phyloP scores from a whole-genome alignment of 2,329 filamentous ascomycete genomes.

The Pyrenophora seminiperda region DNA sequence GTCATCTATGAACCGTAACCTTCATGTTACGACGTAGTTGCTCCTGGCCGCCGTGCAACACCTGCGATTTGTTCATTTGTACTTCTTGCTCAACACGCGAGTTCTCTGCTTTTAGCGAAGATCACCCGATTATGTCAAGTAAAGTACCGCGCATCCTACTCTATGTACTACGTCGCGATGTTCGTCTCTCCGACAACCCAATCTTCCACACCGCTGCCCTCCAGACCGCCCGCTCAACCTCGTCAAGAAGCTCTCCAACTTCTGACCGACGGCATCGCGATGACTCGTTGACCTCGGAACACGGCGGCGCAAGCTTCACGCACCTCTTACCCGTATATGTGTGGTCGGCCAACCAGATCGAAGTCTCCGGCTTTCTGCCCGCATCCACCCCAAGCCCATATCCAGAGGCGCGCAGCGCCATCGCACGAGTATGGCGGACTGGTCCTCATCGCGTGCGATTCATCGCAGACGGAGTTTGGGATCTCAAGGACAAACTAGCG shows the following conservation, averaged over 20 bases:
- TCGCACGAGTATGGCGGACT: constrained; percentile 73
- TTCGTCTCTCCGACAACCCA: constrained; percentile 76
- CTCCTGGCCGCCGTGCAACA: constrained; percentile 39
- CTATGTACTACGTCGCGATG: constrained; percentile 73
- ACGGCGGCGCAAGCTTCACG: constrained; percentile 32
- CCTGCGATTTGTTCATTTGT: constrained; percentile 33
- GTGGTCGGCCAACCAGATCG: constrained; percentile 71
- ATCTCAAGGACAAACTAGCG: constrained; percentile 68
- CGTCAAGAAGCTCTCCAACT: constrained; percentile 8
- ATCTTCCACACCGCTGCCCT: constrained; percentile 64
- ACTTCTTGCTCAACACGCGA: constrained; percentile 28
- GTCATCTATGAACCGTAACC: constrained; percentile 22
- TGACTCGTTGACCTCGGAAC: constrained; percentile 33
- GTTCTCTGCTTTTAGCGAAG: constrained; percentile 16
- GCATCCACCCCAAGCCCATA: constrained; percentile 61
- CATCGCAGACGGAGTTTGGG: constrained; percentile 73
- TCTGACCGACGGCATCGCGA: constrained; percentile 46
- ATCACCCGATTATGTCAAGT: constrained; percentile 28
- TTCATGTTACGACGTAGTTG: constrained; percentile 42
- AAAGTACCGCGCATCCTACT: constrained; percentile 60
- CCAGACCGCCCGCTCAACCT: constrained; percentile 15
- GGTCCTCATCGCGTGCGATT: constrained; percentile 75
- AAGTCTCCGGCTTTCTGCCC: constrained; percentile 73
- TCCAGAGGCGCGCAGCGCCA: constrained; percentile 67
- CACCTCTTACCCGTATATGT: constrained; percentile 72